phyloP scores from a whole-genome alignment of 2,329 filamentous ascomycete genomes.

The Nigrospora osmanthi region DNA sequence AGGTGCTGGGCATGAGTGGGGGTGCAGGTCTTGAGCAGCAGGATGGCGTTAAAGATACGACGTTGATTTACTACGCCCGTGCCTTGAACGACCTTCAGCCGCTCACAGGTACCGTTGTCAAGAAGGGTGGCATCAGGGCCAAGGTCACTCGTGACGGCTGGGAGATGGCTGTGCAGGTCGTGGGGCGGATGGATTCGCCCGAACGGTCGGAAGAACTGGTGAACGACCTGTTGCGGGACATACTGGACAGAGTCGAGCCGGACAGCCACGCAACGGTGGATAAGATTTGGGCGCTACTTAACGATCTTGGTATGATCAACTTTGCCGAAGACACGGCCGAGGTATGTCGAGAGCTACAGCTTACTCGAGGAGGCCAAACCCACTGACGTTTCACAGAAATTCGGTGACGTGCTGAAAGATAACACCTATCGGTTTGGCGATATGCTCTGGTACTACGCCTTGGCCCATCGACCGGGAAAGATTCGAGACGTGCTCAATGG shows the following conservation, averaged over 20 bases:
- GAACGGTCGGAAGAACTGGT: conserved; percentile 67
- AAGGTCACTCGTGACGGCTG: conserved; percentile 60
- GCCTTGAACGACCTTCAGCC: conserved; percentile 51
- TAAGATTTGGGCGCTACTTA: conserved; percentile 71
- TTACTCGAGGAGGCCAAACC: neutral
- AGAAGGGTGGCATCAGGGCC: conserved; percentile 20
- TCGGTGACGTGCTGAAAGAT: conserved; percentile 68
- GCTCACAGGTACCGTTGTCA: conserved; percentile 25
- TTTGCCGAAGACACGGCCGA: conserved; percentile 78
- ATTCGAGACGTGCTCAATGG: conserved; percentile 81
- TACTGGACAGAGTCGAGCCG: conserved; percentile 55
- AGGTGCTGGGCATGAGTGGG: conserved; percentile 65
- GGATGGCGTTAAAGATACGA: conserved; percentile 68
- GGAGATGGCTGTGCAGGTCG: conserved; percentile 79
- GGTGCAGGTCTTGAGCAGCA: conserved; percentile 47
- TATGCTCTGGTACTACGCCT: conserved; percentile 83
- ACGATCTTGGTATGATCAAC: conserved; percentile 67
- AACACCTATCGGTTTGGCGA: conserved; percentile 74
- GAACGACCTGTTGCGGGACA: conserved; percentile 59
- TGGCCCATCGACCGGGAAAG: conserved; percentile 70
- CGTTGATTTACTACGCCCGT: conserved; percentile 69
- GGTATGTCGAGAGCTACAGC: conserved; percentile 40
- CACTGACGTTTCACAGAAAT: conserved; percentile 53
- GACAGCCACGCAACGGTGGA: conserved; percentile 67
- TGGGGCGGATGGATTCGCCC: conserved; percentile 72